A percentile compares a stretch with the other conserved stretches of the same genome.
Evolutionary conservation across 177 flowering plant species (phyloP).

Genomic region (Tripterygium wilfordii): DNA sequence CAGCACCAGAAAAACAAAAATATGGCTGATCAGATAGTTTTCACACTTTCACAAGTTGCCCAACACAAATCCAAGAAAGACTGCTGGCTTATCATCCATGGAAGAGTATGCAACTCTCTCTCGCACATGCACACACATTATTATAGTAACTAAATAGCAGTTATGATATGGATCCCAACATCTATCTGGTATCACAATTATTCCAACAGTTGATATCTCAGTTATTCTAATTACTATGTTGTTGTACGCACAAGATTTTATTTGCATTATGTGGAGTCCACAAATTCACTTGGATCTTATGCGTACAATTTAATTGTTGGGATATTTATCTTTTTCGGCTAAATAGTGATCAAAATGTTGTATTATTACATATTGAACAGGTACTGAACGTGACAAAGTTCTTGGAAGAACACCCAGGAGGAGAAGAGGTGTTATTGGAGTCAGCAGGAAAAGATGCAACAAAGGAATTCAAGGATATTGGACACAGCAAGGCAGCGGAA

Average conservation of each 20-base stretch:
- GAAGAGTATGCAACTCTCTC: constrained; percentile 19
- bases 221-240: too few relatives aligned
- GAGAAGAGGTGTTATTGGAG: constrained; percentile 44
- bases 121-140: constrained; percentile 7
- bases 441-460: constrained; percentile 45
- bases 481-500: constrained; percentile 47
- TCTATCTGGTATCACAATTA: too few relatives aligned
- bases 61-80: constrained; percentile 49
- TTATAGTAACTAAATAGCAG: too few relatives aligned
- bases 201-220: too few relatives aligned
- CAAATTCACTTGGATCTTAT: too few relatives aligned
- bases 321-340: not conserved
- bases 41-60: constrained; percentile 39
- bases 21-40: constrained; percentile 20
- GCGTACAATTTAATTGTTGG: not conserved
- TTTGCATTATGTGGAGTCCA: too few relatives aligned
- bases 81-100: constrained; percentile 49
- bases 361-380: constrained; percentile 11
- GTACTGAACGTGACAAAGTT: constrained; percentile 46
- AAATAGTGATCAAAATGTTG: not conserved
- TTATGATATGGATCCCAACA: not conserved
- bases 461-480: constrained; percentile 30
- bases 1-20: not conserved
- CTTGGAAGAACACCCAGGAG: constrained; percentile 46
- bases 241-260: too few relatives aligned